A percentile compares a stretch with the other conserved stretches of the same genome.
Conservation (phyloP, 805 yeast genomes). For the Barnettozyma pratensis region DNA sequence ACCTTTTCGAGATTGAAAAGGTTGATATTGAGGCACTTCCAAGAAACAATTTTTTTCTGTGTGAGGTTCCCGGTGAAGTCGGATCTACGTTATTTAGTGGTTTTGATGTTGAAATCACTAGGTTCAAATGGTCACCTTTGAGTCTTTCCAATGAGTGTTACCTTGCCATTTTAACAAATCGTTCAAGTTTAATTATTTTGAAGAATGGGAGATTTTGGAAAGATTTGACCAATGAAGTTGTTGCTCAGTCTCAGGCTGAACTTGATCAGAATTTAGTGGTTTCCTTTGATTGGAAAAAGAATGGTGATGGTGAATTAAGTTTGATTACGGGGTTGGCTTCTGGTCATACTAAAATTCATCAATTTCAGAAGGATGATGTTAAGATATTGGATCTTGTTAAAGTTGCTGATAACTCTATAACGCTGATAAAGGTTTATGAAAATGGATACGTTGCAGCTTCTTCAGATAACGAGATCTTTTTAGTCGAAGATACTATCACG, state of each 20-base stretch:
- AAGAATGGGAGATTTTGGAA: constrained; percentile 13
- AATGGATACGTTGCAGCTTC: constrained; percentile 11
- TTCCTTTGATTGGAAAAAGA: constrained; percentile 18
- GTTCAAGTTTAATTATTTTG: constrained; percentile 13
- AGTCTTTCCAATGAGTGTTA: constrained; percentile 8
- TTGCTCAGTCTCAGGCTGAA: constrained; percentile 10
- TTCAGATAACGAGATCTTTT: constrained; percentile 17
- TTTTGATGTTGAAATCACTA: constrained; percentile 9
- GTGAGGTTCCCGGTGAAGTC: constrained; percentile 16
- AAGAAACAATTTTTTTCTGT: constrained; percentile 5
- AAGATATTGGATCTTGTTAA: neutral
- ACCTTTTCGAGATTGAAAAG: constrained; percentile 14
- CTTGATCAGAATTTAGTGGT: constrained; percentile 13
- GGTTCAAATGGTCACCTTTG: constrained; percentile 23
- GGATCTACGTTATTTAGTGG: constrained; percentile 13
- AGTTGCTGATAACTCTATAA: constrained; percentile 12
- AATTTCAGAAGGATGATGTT: neutral
- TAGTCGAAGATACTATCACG: neutral
- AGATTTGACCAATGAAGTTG: constrained; percentile 9
- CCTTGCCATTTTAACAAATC: constrained; percentile 19
- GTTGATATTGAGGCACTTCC: constrained; percentile 14
- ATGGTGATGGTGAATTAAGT: neutral
- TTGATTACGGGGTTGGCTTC: constrained; percentile 18
- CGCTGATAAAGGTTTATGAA: constrained; percentile 6
- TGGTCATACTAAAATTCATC: constrained; percentile 11